A percentile compares a stretch with the other conserved stretches of the same genome.
These are phyloP conservation scores for Cladophialophora bantiana DNA, from an alignment of 2,329 filamentous ascomycete species.

Conservation along the genomic window DNA sequence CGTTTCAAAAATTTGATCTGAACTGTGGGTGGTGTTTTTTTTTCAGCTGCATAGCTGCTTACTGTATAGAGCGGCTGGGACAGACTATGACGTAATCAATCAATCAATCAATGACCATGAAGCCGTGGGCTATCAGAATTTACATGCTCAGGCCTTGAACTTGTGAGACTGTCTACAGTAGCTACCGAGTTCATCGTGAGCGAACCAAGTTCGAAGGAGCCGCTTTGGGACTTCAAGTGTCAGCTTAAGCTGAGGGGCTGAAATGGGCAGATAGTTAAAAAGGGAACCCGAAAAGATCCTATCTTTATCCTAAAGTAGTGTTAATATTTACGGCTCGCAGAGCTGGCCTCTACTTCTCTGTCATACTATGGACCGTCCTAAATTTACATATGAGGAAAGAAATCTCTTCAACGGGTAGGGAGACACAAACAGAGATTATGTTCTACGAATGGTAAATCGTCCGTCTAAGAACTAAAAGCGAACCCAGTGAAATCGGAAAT, in stretches of 20 bases:
- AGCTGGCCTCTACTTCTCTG: constrained; percentile 19
- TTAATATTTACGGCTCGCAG: constrained; percentile 25
- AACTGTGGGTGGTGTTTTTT: too few relatives aligned
- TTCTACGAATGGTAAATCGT: constrained; percentile 23
- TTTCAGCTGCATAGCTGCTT: too few relatives aligned
- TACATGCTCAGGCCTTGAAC: too few relatives aligned
- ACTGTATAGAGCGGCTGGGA: too few relatives aligned
- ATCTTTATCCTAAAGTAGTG: constrained; percentile 27
- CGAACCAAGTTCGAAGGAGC: constrained; percentile 16
- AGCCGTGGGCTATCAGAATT: too few relatives aligned
- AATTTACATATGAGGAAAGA: constrained; percentile 20
- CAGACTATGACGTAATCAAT: too few relatives aligned
- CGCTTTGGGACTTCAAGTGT: constrained; percentile 23
- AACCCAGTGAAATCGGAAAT: constrained; percentile 26
- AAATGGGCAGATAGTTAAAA: constrained; percentile 24
- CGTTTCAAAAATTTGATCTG: too few relatives aligned
- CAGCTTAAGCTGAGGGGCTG: constrained; percentile 20
- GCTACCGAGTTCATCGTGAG: background rate
- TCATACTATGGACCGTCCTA: constrained; percentile 22
- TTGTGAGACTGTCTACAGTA: too few relatives aligned
- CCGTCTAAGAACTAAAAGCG: constrained; percentile 26
- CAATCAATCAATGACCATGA: too few relatives aligned
- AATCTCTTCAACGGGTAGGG: constrained; percentile 24
- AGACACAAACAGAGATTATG: constrained; percentile 19
- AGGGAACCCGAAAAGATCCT: constrained; percentile 26